phyloP scores from a whole-genome alignment of 495 filamentous ascomycete genomes.

The Penicillium salamii region DNA sequence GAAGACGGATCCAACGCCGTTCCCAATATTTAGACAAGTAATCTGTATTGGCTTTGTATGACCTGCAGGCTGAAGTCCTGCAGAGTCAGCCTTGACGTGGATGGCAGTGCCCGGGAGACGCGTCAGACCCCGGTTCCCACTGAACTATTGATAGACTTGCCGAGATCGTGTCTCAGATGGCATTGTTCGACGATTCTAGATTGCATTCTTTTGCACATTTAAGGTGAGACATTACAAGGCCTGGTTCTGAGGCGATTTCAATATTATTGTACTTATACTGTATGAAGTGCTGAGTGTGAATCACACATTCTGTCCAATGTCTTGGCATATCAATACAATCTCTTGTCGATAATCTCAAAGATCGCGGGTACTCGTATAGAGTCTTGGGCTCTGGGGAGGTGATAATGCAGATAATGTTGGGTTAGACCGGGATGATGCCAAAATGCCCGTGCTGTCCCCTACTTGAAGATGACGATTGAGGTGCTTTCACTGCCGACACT shows the following conservation, averaged over 20 bases:
- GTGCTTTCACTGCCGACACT: background rate
- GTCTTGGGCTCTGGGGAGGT: too few species aligned
- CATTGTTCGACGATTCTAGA: slow-evolving; percentile 4
- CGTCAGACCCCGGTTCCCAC: slow-evolving; percentile 21
- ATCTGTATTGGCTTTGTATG: background rate
- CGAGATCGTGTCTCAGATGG: slow-evolving; percentile 13
- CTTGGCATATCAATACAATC: too few species aligned
- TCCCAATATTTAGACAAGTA: background rate
- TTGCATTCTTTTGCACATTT: slow-evolving; percentile 3
- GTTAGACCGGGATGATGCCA: too few species aligned
- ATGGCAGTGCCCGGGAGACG: slow-evolving; percentile 4
- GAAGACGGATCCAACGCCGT: background rate
- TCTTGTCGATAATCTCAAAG: too few species aligned
- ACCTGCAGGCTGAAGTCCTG: background rate
- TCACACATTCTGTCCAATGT: too few species aligned
- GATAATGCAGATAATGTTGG: too few species aligned
- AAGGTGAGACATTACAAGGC: slow-evolving; percentile 7
- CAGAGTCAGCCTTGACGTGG: background rate
- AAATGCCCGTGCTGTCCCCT: too few species aligned
- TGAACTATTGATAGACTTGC: slow-evolving; percentile 20
- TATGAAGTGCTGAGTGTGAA: too few species aligned
- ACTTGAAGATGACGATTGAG: slow-evolving; percentile 1
- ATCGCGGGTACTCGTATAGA: too few species aligned
- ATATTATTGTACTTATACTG: background rate
- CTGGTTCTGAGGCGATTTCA: background rate